Conservation (phyloP, 371 early-diverging fungal genomes). For the Capillidium heterosporum region DNA sequence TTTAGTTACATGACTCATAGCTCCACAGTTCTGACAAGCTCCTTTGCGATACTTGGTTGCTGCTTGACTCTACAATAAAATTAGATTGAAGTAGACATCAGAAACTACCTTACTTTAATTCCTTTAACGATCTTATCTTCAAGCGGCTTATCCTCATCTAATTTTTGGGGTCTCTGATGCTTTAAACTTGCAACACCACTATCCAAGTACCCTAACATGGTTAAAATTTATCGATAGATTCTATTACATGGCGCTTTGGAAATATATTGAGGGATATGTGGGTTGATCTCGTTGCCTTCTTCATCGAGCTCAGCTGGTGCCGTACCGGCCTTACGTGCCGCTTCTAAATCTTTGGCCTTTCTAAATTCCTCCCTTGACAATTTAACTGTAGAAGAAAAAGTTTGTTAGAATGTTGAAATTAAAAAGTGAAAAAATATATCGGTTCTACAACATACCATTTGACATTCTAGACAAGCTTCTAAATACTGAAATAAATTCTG, state of each 20-base stretch:
- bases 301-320: constrained; percentile 80
- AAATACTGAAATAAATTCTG: too few species aligned
- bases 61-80: constrained; percentile 35
- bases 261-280: constrained; percentile 96
- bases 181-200: constrained; percentile 71
- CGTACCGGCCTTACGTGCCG: constrained; percentile 77
- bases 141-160: constrained; percentile 23
- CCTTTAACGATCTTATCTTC: not conserved
- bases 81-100: not conserved
- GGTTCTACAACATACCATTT: too few species aligned
- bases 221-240: not conserved
- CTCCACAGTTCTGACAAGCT: constrained; percentile 92
- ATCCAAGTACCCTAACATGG: constrained; percentile 59
- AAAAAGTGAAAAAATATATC: too few species aligned
- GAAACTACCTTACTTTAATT: not conserved
- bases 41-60: constrained; percentile 86
- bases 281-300: constrained; percentile 90
- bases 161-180: constrained; percentile 41
- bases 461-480: too few species aligned
- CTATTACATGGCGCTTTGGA: constrained; percentile 73
- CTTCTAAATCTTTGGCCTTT: constrained; percentile 69
- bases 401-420: too few species aligned
- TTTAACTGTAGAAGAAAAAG: constrained; percentile 18
- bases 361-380: constrained; percentile 73
- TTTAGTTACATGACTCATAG: constrained; percentile 78